phyloP scores from a whole-genome alignment of 2,329 filamentous ascomycete species.

The Pyrenophora teres region DNA sequence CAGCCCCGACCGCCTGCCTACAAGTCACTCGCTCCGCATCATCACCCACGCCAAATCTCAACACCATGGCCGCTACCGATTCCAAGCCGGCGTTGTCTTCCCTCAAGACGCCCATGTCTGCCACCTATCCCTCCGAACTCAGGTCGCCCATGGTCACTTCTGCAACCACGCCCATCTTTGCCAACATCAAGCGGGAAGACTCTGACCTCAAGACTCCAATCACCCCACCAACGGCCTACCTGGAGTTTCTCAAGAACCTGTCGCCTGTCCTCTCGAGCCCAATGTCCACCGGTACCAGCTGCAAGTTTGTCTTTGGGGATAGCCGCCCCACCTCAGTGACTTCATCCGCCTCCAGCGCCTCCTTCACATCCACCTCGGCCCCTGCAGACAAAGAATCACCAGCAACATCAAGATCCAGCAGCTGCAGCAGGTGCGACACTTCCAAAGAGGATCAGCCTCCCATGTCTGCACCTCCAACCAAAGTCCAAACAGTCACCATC shows the following conservation, averaged over 20 bases:
- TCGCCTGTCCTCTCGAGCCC: conserved; percentile 73
- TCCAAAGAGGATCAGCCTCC: conserved; percentile 45
- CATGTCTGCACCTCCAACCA: conserved; percentile 51
- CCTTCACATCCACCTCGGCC: conserved; percentile 44
- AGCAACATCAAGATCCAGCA: conserved; percentile 46
- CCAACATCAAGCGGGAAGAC: conserved; percentile 68
- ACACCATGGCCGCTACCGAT: conserved; percentile 47
- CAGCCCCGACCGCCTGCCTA: conserved; percentile 19
- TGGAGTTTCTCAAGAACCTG: conserved; percentile 88
- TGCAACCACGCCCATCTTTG: conserved; percentile 53
- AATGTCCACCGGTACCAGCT: conserved; percentile 61
- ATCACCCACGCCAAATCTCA: conserved; percentile 14
- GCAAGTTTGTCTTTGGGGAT: conserved; percentile 55
- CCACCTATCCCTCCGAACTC: conserved; percentile 59
- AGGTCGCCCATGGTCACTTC: conserved; percentile 67
- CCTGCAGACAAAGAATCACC: conserved; percentile 41
- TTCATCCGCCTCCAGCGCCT: conserved; percentile 42
- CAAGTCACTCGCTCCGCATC: conserved; percentile 36
- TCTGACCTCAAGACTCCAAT: conserved; percentile 75
- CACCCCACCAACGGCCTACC: conserved; percentile 85
- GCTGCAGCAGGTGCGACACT: conserved; percentile 45
- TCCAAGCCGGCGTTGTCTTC: conserved; percentile 49
- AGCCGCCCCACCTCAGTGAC: conserved; percentile 48
- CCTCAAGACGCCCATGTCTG: conserved; percentile 63
- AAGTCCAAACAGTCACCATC: conserved; percentile 61